These are phyloP conservation scores for Kuraishia molischiana DNA, from an alignment of 805 yeast genomes.

Conservation along the genomic window DNA sequence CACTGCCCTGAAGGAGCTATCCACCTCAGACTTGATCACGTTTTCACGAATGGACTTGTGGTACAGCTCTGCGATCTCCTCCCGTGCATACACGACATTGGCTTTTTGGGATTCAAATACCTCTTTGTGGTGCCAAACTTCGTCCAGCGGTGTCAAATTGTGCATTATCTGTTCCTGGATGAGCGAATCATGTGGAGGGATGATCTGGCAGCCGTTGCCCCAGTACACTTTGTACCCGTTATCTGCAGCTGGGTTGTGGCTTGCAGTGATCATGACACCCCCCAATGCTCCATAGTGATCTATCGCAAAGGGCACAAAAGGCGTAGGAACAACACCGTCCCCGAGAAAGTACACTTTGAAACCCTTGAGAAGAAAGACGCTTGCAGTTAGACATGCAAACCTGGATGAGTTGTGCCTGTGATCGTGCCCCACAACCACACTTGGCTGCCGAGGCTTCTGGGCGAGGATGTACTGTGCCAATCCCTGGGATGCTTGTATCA, in stretches of 20 bases:
- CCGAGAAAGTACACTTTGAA: slow-evolving; percentile 61
- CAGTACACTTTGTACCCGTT: slow-evolving; percentile 95
- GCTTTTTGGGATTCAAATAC: slow-evolving; percentile 11
- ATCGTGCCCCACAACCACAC: slow-evolving; percentile 82
- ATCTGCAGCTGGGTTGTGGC: slow-evolving; percentile 78
- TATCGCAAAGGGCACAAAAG: slow-evolving; percentile 84
- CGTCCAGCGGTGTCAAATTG: slow-evolving; percentile 51
- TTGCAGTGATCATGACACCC: slow-evolving; percentile 92
- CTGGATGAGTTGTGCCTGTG: slow-evolving; percentile 74
- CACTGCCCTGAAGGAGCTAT: slow-evolving; percentile 40
- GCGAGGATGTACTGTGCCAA: slow-evolving; percentile 38
- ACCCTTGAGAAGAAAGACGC: slow-evolving; percentile 60
- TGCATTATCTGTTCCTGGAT: slow-evolving; percentile 57
- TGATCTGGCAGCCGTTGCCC: slow-evolving; percentile 90
- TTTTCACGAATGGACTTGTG: slow-evolving; percentile 18
- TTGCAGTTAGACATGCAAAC: slow-evolving; percentile 73
- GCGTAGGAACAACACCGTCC: slow-evolving; percentile 57
- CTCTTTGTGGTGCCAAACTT: slow-evolving; percentile 37
- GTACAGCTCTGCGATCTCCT: slow-evolving; percentile 33
- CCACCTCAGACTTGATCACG: slow-evolving; percentile 20
- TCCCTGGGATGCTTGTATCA: slow-evolving; percentile 86
- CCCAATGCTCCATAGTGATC: slow-evolving; percentile 52
- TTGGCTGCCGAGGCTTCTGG: slow-evolving; percentile 20
- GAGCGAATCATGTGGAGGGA: slow-evolving; percentile 77
- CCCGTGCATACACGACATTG: slow-evolving; percentile 28